These are phyloP conservation scores for Monosporozyma servazzii DNA, from an alignment of 805 yeast species.

Conservation along the genomic window DNA sequence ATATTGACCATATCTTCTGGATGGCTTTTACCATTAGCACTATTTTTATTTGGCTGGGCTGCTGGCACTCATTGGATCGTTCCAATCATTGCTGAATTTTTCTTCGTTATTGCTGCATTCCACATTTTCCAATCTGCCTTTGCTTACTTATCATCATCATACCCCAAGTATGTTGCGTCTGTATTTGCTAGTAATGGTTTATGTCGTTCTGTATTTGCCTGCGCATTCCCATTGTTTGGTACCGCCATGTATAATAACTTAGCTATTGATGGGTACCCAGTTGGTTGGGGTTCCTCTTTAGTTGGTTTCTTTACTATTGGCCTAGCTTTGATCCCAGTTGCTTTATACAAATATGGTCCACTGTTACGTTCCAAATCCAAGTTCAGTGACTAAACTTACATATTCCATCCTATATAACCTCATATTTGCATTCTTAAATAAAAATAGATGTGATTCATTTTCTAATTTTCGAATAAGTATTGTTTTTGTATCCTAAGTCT, in stretches of 20 bases:
- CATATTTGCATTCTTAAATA: background rate
- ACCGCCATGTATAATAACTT: slow-evolving; percentile 46
- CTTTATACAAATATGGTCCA: slow-evolving; percentile 38
- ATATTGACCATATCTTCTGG: slow-evolving; percentile 36
- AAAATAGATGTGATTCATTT: background rate
- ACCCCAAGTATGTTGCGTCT: slow-evolving; percentile 44
- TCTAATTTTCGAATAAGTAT: background rate
- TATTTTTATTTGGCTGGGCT: slow-evolving; percentile 46
- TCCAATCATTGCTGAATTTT: slow-evolving; percentile 36
- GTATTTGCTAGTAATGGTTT: slow-evolving; percentile 51
- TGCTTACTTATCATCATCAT: slow-evolving; percentile 41
- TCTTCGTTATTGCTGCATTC: slow-evolving; percentile 36
- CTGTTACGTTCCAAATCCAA: slow-evolving; percentile 16
- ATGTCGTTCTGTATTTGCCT: slow-evolving; percentile 43
- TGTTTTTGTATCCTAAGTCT: no score
- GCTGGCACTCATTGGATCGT: slow-evolving; percentile 42
- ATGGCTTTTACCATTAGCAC: slow-evolving; percentile 34
- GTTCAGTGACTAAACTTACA: slow-evolving; percentile 1
- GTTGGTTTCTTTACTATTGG: slow-evolving; percentile 38
- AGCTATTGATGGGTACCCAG: slow-evolving; percentile 42
- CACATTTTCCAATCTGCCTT: slow-evolving; percentile 44
- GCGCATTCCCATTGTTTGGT: slow-evolving; percentile 59
- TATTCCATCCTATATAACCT: background rate
- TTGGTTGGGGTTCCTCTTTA: slow-evolving; percentile 50
- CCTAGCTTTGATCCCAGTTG: slow-evolving; percentile 40